A percentile compares a stretch with the other conserved stretches of the same genome.
phyloP scores from a whole-genome alignment of 2,329 filamentous ascomycete genomes.

The Fusarium nematophilum region DNA sequence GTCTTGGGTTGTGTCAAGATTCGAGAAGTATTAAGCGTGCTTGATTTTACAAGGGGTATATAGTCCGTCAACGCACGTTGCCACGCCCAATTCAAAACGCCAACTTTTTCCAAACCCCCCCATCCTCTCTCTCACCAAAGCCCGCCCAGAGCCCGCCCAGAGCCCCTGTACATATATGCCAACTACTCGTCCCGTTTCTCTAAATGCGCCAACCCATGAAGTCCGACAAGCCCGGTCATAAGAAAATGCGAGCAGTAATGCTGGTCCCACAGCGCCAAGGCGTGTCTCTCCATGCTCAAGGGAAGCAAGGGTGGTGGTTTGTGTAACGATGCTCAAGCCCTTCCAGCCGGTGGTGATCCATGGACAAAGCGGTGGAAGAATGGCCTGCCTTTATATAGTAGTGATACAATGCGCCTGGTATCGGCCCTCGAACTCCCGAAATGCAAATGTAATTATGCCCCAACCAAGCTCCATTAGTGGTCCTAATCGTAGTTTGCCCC shows the following conservation, averaged over 20 bases:
- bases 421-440: conserved; percentile 39
- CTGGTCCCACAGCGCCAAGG: conserved; percentile 22
- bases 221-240: background rate
- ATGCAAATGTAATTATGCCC: conserved; percentile 38
- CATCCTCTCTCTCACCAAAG: too few relatives aligned
- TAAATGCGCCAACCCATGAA: too few relatives aligned
- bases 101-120: background rate
- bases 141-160: too few relatives aligned
- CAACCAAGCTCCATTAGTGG: conserved; percentile 39
- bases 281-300: background rate
- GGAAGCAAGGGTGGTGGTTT: conserved; percentile 8
- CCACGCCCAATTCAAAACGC: background rate
- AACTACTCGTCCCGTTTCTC: too few relatives aligned
- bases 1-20: background rate
- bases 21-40: background rate
- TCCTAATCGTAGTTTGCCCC: conserved; percentile 34
- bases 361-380: conserved; percentile 11
- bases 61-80: background rate
- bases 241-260: conserved; percentile 3
- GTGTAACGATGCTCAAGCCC: conserved; percentile 9
- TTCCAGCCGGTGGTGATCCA: background rate
- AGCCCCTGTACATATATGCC: too few relatives aligned
- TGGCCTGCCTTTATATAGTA: conserved; percentile 36
- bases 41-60: conserved; percentile 14
- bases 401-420: conserved; percentile 38